These are phyloP conservation scores for Mycothermus thermophilus DNA, from an alignment of 495 filamentous ascomycete genomes.

Conservation along the genomic window DNA sequence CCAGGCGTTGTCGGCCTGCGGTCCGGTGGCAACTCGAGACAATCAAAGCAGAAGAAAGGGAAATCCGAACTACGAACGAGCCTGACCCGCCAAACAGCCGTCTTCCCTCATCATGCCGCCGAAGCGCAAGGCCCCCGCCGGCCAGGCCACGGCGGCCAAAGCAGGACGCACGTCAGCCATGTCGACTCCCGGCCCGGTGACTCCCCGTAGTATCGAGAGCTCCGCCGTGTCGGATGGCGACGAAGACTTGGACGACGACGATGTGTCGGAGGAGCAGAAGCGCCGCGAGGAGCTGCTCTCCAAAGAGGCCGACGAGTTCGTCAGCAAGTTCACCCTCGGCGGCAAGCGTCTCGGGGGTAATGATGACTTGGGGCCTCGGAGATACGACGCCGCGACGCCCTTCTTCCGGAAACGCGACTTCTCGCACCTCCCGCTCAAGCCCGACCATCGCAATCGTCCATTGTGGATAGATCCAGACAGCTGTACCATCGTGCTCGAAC, in stretches of 20 bases:
- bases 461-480: constrained; percentile 81
- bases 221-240: constrained; percentile 30
- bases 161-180: constrained; percentile 47
- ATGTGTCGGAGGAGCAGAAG: constrained; percentile 42
- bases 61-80: too few relatives aligned
- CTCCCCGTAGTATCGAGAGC: constrained; percentile 51
- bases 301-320: constrained; percentile 52
- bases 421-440: constrained; percentile 65
- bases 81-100: too few relatives aligned
- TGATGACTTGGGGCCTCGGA: constrained; percentile 11
- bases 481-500: constrained; percentile 86
- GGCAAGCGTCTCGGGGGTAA: constrained; percentile 32
- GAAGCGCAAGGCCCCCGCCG: constrained; percentile 63
- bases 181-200: constrained; percentile 53
- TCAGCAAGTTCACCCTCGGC: constrained; percentile 25
- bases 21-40: too few relatives aligned
- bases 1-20: too few relatives aligned
- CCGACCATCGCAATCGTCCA: constrained; percentile 75
- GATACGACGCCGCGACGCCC: constrained; percentile 31
- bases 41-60: too few relatives aligned
- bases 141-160: constrained; percentile 33
- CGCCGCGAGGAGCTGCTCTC: constrained; percentile 42
- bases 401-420: constrained; percentile 51
- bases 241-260: constrained; percentile 59
- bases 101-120: constrained; percentile 61